These are phyloP conservation scores for Pyrenochaeta sp. DNA, from an alignment of 2,329 filamentous ascomycete genomes.

Conservation along the genomic window DNA sequence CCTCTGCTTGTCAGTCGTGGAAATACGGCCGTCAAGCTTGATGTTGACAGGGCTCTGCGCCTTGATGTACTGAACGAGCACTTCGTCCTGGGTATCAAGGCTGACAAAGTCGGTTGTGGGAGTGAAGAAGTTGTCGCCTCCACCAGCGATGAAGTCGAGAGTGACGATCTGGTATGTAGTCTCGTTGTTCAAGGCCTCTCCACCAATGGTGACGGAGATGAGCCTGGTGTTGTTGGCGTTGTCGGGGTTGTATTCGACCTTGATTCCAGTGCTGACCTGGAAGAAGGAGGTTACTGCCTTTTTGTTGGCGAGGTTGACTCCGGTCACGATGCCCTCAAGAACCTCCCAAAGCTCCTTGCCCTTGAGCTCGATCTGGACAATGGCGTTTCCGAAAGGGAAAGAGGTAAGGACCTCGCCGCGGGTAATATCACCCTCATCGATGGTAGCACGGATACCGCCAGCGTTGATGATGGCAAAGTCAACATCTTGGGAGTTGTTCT, in stretches of 20 bases:
- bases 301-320: constrained; percentile 63
- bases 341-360: constrained; percentile 64
- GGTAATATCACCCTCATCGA: constrained; percentile 67
- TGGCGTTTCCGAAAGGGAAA: constrained; percentile 71
- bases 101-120: constrained; percentile 52
- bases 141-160: constrained; percentile 66
- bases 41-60: constrained; percentile 59
- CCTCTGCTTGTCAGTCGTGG: constrained; percentile 33
- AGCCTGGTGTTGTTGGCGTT: constrained; percentile 60
- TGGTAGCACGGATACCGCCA: constrained; percentile 69
- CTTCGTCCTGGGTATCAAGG: constrained; percentile 63
- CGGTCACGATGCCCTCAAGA: constrained; percentile 66
- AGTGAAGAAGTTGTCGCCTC: constrained; percentile 67
- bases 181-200: constrained; percentile 55
- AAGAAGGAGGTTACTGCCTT: constrained; percentile 65
- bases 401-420: constrained; percentile 69
- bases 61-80: constrained; percentile 60
- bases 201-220: constrained; percentile 61
- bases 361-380: constrained; percentile 64
- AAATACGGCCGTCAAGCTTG: constrained; percentile 58
- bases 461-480: constrained; percentile 69
- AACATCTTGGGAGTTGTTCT: constrained; percentile 56
- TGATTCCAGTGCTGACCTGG: constrained; percentile 66
- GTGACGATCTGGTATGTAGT: constrained; percentile 66
- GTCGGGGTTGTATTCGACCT: constrained; percentile 64